These are phyloP conservation scores for Protomyces gravidus DNA, from an alignment of 1,139 yeast genomes.

Conservation along the genomic window DNA sequence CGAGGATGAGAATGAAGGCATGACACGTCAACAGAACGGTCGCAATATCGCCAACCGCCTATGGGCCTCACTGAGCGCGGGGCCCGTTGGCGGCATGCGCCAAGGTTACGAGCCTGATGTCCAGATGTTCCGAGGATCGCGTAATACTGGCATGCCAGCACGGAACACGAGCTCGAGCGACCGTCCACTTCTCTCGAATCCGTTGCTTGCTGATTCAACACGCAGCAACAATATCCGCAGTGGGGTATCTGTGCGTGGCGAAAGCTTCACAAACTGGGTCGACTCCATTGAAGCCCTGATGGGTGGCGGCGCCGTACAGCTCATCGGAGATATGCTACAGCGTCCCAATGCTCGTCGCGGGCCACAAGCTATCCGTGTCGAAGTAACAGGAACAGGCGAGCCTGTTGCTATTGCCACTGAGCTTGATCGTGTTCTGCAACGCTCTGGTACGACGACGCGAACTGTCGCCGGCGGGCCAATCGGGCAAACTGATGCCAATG, in stretches of 20 bases:
- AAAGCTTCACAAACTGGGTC: conserved; percentile 29
- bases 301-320: conserved; percentile 31
- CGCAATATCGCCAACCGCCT: conserved; percentile 8
- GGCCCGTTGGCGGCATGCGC: background rate
- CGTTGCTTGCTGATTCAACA: conserved; percentile 13
- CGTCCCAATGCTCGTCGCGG: conserved; percentile 14
- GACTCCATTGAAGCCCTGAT: conserved; percentile 30
- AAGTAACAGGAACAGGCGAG: conserved; percentile 12
- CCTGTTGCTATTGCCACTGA: conserved; percentile 28
- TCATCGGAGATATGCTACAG: conserved; percentile 29
- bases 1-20: conserved; percentile 24
- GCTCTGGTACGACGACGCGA: background rate
- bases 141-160: background rate
- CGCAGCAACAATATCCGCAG: background rate
- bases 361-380: conserved; percentile 26
- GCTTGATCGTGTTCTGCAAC: conserved; percentile 27
- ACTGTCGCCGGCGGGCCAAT: background rate
- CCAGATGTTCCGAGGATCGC: conserved; percentile 19
- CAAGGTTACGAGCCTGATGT: conserved; percentile 7
- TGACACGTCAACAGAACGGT: conserved; percentile 30
- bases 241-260: conserved; percentile 5
- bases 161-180: background rate
- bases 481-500: background rate
- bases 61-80: conserved; percentile 10
- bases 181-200: conserved; percentile 2